phyloP scores from a whole-genome alignment of 768 basidiomycete species.

The Mycena epipterygia region DNA sequence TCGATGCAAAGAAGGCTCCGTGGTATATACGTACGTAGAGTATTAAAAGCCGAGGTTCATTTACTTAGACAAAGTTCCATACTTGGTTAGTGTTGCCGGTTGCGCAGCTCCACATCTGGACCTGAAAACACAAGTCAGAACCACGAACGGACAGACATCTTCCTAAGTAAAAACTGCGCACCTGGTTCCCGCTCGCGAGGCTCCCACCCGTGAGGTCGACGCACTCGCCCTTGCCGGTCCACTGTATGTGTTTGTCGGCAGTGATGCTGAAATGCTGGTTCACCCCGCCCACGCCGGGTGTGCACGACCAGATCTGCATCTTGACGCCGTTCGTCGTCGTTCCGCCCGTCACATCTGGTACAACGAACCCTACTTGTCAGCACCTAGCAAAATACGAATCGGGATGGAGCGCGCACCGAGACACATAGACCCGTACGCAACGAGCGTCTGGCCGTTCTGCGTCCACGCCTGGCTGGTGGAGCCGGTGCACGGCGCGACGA shows the following conservation, averaged over 20 bases:
- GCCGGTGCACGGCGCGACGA: conserved; percentile 18
- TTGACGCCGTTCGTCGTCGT: conserved; percentile 39
- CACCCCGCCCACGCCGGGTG: conserved; percentile 23
- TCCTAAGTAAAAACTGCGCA: not conserved
- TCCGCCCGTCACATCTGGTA: conserved; percentile 35
- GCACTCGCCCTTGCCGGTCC: conserved; percentile 36
- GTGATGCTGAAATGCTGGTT: conserved; percentile 33
- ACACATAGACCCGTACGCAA: conserved; percentile 33
- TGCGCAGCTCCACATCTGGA: conserved; percentile 20
- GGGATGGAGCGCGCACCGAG: conserved; percentile 26
- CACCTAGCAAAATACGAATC: not conserved
- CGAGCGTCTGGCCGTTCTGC: conserved; percentile 4
- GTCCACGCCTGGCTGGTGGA: conserved; percentile 17
- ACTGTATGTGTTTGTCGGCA: conserved; percentile 19
- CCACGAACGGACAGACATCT: not conserved
- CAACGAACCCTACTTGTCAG: not conserved
- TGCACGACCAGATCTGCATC: conserved; percentile 42
- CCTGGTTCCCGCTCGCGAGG: conserved; percentile 34
- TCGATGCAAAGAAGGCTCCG: too few species aligned
- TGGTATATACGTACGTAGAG: not conserved
- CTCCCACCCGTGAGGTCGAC: conserved; percentile 38
- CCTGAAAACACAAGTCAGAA: not conserved
- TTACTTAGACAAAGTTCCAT: conserved; percentile 17
- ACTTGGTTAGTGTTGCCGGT: conserved; percentile 44
- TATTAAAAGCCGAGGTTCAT: not conserved